Percentiles rank a stretch among this genome's conserved stretches.
phyloP scores from a whole-genome alignment of 2,329 filamentous ascomycete species.

The Cercospora zeina region DNA sequence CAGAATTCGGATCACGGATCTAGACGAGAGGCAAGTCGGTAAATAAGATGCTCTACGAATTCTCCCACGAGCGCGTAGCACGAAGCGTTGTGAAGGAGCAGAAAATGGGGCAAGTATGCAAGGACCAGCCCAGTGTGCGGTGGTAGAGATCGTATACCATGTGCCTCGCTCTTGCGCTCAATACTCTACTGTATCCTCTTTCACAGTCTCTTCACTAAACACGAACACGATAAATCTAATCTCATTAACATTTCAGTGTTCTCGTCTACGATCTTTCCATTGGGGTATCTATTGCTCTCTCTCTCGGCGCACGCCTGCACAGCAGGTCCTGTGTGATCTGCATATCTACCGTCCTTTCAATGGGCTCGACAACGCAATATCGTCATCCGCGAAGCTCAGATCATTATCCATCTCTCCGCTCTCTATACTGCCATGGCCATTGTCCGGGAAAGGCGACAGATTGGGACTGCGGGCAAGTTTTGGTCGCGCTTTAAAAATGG shows the following conservation, averaged over 20 bases:
- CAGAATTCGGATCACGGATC: no score
- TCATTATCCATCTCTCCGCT: background rate
- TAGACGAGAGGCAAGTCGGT: no score
- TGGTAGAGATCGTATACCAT: no score
- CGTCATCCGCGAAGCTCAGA: conserved; percentile 15
- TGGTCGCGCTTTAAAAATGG: conserved; percentile 81
- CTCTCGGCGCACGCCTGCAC: background rate
- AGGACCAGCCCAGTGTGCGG: no score
- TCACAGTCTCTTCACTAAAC: no score
- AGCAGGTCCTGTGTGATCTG: conserved; percentile 3
- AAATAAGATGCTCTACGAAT: no score
- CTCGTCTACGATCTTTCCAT: background rate
- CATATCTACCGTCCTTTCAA: conserved; percentile 14
- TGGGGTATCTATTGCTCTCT: background rate
- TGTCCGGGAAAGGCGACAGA: conserved; percentile 15
- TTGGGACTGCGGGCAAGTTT: conserved; percentile 73
- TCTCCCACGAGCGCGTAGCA: no score
- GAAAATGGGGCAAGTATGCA: no score
- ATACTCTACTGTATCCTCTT: background rate
- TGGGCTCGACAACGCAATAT: conserved; percentile 17
- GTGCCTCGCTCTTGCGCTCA: background rate
- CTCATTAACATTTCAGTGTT: conserved; percentile 9
- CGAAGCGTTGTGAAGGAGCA: no score
- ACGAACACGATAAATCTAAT: no score
- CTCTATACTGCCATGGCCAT: conserved; percentile 15